Evolutionary conservation across 768 basidiomycete species (phyloP), one percentile per base, ranked within the genome.

Genomic region (Lenzites betulinus): DNA sequence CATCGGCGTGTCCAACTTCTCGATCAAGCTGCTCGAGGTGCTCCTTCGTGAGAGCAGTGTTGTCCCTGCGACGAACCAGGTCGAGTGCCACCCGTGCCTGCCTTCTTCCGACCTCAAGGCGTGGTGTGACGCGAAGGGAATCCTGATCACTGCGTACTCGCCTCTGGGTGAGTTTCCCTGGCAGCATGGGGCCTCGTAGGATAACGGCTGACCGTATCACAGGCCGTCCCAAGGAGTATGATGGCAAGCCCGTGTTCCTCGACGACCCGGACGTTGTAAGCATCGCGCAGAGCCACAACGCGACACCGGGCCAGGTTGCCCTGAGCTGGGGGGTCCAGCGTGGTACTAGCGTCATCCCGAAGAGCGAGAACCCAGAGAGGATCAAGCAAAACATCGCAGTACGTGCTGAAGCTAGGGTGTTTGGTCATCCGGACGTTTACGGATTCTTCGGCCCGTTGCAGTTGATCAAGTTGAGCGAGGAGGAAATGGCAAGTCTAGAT

Each of bases 1-100:
- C 3, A 79, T 82, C 56, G 84, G 84, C 9, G 82, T 88, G n/a
- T 82, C 81, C 38, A 86, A 86, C 70, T 84, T 84, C 65, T 81
- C 79, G 12, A 75, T 82, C 57, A 80, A 79, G 66, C 79, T 75
- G 12, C 70, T 76, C 33, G 67, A 63, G 41, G 64, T 71, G 36
- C 73, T 83, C 15, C 67, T 80, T 6, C 67, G 73, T 51, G 78
- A 70, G 71, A 4, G 74, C 73, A 51, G 75, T 68, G 51, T 82
- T 47, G 68, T 79, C 2, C 83, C 83, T 2, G 79, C 77, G 11
- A 75, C 77, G 22, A 80, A 81, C 67, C 79, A 81, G 69, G 75
- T 77, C 20, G 67, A 69, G 66, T 52, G 82, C 43, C 80, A 84
- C 57, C 82, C 82, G 7, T 82, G 82, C 63, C 77, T 82, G 7